Evolutionary conservation across 176 grass and related monocot genomes (phyloP), one percentile per base, ranked within the genome.

Genomic region (Pontederia paniculata): DNA sequence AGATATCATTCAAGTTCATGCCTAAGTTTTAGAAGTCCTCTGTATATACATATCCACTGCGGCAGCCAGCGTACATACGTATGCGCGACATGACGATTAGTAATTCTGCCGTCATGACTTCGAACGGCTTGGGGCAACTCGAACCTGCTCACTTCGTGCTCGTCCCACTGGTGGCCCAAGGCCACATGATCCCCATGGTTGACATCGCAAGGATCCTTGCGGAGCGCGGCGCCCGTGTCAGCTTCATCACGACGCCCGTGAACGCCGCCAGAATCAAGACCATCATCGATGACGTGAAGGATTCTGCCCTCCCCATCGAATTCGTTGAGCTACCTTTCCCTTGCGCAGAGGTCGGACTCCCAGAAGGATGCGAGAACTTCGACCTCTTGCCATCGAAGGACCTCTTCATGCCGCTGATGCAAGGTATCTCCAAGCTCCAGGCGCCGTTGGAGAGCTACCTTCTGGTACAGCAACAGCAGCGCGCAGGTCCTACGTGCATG

Each of bases 91-190:
- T n/a, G n/a, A n/a, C n/a, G n/a, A n/a, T n/a, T n/a, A n/a, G n/a
- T n/a, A n/a, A n/a, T n/a, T n/a, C n/a, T n/a, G n/a, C n/a, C n/a
- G n/a, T n/a, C n/a, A n/a, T n/a, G n/a, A n/a, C n/a, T n/a, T n/a
- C n/a, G n/a, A n/a, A n/a, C n/a, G n/a, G n/a, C n/a, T n/a, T n/a
- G n/a, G n/a, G n/a, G n/a, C n/a, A n/a, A n/a, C n/a, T n/a, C n/a
- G n/a, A n/a, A n/a, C n/a, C n/a, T n/a, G n/a, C n/a, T n/a, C 74
- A 89, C 22, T 75, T 78, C 46, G 81, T 81, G 23, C 45, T 84
- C 54, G 74, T 84, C 19, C 80, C 85, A 10, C 57, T 84, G 42
- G 58, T 83, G 76, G 73, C 77, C 21, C 80, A 89, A 57, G 77
- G 85, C 11, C 81, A 89, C 62, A 48, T 67, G 21, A 80, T 89